Conservation (phyloP, 177 flowering plant genomes). For the Telopea speciosissima region DNA sequence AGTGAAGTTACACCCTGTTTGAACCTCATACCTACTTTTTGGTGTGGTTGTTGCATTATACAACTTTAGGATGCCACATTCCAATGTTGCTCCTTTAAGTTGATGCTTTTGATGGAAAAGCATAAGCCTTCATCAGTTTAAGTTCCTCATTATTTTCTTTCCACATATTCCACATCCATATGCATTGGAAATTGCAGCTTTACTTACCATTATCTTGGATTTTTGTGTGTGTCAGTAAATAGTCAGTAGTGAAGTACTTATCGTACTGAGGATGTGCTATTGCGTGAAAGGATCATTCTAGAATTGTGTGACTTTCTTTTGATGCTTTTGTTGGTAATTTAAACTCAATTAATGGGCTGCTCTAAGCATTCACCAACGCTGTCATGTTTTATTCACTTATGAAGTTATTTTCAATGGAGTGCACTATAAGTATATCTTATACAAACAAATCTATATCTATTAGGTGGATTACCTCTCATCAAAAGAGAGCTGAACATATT, state of each 20-base stretch:
- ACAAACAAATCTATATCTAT: not conserved
- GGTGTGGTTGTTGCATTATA: not conserved
- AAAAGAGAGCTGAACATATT: not conserved
- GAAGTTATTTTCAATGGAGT: not conserved
- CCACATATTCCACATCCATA: not conserved
- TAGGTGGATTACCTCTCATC: not conserved
- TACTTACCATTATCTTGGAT: not conserved
- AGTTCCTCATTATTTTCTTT: too few species aligned
- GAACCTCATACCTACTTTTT: not conserved
- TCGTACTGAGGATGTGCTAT: not conserved
- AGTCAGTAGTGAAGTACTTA: not conserved
- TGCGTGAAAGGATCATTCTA: not conserved
- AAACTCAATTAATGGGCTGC: not conserved
- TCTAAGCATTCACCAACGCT: too few species aligned
- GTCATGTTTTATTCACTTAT: not conserved
- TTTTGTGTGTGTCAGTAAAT: not conserved
- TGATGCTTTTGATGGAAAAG: not conserved
- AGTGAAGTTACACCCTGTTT: not conserved
- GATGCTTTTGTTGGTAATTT: not conserved
- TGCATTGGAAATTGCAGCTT: not conserved
- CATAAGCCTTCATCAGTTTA: not conserved
- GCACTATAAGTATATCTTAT: not conserved
- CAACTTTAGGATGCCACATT: too few species aligned
- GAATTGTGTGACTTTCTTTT: not conserved
- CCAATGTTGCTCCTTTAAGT: not conserved